phyloP scores from a whole-genome alignment of 2,329 filamentous ascomycete species.

The Colletotrichum tamarilloi region DNA sequence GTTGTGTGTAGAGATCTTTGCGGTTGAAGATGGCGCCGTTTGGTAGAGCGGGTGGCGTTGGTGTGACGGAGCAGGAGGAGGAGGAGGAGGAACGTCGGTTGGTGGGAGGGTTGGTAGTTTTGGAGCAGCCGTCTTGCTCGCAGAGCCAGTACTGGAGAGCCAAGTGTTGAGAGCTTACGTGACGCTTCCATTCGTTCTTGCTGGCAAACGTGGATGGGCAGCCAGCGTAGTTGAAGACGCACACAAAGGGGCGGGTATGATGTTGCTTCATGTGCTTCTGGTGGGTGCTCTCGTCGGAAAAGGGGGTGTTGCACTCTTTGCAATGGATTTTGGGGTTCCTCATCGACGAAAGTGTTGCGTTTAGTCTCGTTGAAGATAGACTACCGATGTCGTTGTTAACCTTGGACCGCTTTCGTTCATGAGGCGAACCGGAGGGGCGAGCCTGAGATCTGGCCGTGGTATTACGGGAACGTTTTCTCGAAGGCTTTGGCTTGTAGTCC shows the following conservation, averaged over 20 bases:
- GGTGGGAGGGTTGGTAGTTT: slow-evolving; percentile 41
- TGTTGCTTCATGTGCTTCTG: slow-evolving; percentile 62
- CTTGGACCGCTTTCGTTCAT: slow-evolving; percentile 25
- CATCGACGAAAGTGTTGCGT: neutral
- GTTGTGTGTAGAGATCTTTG: slow-evolving; percentile 91
- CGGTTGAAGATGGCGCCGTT: slow-evolving; percentile 83
- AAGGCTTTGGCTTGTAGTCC: slow-evolving; percentile 29
- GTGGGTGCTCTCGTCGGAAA: slow-evolving; percentile 57
- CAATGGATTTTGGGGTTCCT: slow-evolving; percentile 43
- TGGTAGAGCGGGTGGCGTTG: slow-evolving; percentile 45
- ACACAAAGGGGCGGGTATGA: slow-evolving; percentile 75
- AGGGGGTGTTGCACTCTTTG: slow-evolving; percentile 51
- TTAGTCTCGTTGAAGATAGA: neutral
- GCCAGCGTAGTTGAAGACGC: slow-evolving; percentile 82
- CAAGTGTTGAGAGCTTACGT: slow-evolving; percentile 84
- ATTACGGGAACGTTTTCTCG: slow-evolving; percentile 33
- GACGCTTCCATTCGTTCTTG: slow-evolving; percentile 97
- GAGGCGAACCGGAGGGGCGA: neutral
- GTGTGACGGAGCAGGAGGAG: neutral
- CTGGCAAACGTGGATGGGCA: slow-evolving; percentile 78
- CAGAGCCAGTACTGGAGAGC: slow-evolving; percentile 81
- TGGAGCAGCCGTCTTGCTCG: slow-evolving; percentile 68
- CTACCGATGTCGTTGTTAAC: neutral
- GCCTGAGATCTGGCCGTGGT: neutral
- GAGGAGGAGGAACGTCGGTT: slow-evolving; percentile 24